phyloP scores from a whole-genome alignment of 129 eudicot species.

The Lactuca saligna region DNA sequence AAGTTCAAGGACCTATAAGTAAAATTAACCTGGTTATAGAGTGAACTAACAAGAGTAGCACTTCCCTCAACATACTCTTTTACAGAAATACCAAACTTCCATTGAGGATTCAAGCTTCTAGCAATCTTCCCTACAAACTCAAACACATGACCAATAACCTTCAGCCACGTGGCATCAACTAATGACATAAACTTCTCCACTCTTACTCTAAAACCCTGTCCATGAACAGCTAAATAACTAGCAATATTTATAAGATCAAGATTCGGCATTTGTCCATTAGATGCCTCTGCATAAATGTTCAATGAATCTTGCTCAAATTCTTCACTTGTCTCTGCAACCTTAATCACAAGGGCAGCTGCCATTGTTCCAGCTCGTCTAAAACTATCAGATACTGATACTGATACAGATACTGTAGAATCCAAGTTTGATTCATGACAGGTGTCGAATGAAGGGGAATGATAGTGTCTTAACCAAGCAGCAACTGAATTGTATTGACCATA shows the following conservation, averaged over 20 bases:
- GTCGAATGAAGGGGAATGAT: slow-evolving; percentile 62
- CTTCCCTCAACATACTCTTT: slow-evolving; percentile 84
- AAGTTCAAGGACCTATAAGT: too few relatives aligned
- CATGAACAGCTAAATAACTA: slow-evolving; percentile 81
- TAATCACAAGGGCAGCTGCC: slow-evolving; percentile 95
- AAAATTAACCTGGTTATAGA: slow-evolving; percentile 69
- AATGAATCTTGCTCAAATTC: slow-evolving; percentile 55
- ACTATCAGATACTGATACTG: slow-evolving; percentile 31
- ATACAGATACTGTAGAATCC: neutral
- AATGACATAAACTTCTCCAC: slow-evolving; percentile 66
- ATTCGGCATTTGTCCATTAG: slow-evolving; percentile 99
- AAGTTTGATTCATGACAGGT: slow-evolving; percentile 19
- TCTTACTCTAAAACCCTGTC: slow-evolving; percentile 70
- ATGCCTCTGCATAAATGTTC: slow-evolving; percentile 89
- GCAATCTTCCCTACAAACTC: slow-evolving; percentile 65
- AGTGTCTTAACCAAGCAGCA: slow-evolving; percentile 87
- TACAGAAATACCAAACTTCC: slow-evolving; percentile 79
- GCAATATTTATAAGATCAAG: slow-evolving; percentile 87
- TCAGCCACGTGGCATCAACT: slow-evolving; percentile 66
- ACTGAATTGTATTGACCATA: slow-evolving; percentile 78
- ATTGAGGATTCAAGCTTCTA: slow-evolving; percentile 68
- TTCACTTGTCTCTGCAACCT: slow-evolving; percentile 53
- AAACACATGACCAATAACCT: slow-evolving; percentile 50
- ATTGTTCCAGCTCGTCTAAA: slow-evolving; percentile 90
- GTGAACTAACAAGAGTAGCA: slow-evolving; percentile 91